Evolutionary conservation across 2,329 filamentous ascomycete species (phyloP).

Genomic region (Diaporthe nobilis): DNA sequence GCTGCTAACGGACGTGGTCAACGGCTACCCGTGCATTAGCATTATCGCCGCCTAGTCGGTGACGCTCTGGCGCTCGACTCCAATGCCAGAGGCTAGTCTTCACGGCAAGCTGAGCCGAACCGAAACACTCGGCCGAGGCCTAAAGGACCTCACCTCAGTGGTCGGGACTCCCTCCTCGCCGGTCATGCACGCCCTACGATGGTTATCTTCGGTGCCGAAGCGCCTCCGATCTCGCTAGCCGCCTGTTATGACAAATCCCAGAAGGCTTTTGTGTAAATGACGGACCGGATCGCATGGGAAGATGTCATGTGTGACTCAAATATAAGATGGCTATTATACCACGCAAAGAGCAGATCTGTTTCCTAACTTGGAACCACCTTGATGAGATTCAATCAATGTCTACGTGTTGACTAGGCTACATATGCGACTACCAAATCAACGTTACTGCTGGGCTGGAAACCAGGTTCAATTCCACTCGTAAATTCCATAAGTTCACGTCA

Average conservation of each 20-base stretch:
- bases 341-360: neutral
- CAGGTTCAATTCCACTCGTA: neutral
- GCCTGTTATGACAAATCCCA: neutral
- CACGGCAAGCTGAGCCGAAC: slow-evolving; percentile 14
- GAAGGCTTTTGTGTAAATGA: neutral
- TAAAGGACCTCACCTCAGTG: neutral
- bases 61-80: neutral
- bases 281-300: neutral
- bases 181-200: slow-evolving; percentile 17
- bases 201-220: neutral
- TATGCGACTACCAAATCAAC: no score
- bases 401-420: neutral
- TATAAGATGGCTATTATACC: neutral
- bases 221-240: slow-evolving; percentile 24
- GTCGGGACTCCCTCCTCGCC: neutral
- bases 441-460: neutral
- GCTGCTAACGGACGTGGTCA: neutral
- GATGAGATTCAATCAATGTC: neutral
- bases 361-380: neutral
- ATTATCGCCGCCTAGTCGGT: neutral
- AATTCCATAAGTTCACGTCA: neutral
- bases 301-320: slow-evolving; percentile 10
- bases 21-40: neutral
- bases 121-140: slow-evolving; percentile 20
- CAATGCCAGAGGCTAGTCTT: neutral